phyloP scores from a whole-genome alignment of 441 rosid species.

The Eruca vesicaria region DNA sequence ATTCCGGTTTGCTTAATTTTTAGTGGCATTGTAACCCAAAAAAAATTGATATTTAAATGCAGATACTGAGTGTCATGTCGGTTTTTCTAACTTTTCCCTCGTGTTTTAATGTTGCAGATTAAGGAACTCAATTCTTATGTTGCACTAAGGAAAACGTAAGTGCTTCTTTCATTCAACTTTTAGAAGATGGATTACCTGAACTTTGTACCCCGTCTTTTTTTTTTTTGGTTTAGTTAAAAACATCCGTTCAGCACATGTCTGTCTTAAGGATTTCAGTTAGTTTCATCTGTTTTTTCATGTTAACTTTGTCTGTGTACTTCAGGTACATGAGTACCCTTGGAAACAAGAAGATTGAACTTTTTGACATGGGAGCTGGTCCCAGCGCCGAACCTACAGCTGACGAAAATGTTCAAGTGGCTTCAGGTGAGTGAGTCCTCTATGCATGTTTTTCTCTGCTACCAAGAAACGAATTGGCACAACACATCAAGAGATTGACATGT shows the following conservation, averaged over 20 bases:
- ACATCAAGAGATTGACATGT: background rate
- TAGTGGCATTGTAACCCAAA: constrained; percentile 2
- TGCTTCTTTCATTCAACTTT: constrained; percentile 11
- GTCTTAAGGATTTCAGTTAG: background rate
- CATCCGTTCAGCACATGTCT: background rate
- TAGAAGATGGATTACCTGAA: constrained; percentile 5
- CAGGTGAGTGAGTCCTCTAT: constrained; percentile 52
- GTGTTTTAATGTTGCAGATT: constrained; percentile 54
- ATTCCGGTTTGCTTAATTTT: constrained; percentile 16
- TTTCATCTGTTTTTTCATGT: background rate
- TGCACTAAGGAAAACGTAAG: constrained; percentile 93
- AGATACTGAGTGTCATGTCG: background rate
- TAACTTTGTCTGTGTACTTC: constrained; percentile 30
- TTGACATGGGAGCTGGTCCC: constrained; percentile 92
- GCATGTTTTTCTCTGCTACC: background rate
- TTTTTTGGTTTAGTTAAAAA: background rate
- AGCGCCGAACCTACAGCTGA: constrained; percentile 78
- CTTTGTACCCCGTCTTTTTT: background rate
- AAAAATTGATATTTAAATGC: background rate
- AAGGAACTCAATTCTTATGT: constrained; percentile 96
- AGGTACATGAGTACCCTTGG: constrained; percentile 87
- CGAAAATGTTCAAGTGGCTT: constrained; percentile 88
- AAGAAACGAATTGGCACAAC: background rate
- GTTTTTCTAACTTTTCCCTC: background rate
- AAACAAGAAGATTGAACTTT: constrained; percentile 91